phyloP scores from a whole-genome alignment of 805 yeast species.

The Yamadazyma akitaensis region DNA sequence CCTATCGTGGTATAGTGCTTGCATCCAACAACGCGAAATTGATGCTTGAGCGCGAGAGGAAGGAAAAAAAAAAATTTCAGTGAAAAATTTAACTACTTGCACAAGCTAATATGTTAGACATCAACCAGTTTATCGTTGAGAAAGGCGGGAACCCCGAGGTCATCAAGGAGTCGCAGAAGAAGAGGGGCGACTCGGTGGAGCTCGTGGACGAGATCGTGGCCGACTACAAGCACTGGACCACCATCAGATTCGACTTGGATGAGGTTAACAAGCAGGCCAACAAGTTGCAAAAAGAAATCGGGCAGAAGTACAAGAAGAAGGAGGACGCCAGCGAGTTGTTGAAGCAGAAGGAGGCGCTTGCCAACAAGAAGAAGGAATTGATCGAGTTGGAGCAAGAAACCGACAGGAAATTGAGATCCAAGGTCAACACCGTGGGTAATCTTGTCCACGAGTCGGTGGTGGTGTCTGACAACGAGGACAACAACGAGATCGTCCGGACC shows the following conservation, averaged over 20 bases:
- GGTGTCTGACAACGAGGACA: constrained; percentile 81
- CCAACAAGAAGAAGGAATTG: constrained; percentile 64
- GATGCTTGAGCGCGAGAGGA: not conserved
- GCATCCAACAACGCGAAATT: constrained; percentile 32
- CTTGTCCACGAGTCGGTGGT: constrained; percentile 91
- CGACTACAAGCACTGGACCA: constrained; percentile 91
- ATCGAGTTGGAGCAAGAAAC: constrained; percentile 72
- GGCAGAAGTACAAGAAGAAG: constrained; percentile 87
- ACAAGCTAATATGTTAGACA: constrained; percentile 70
- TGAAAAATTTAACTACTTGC: not conserved
- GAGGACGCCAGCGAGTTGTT: constrained; percentile 88
- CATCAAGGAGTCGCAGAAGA: constrained; percentile 84
- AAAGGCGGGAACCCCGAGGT: constrained; percentile 95
- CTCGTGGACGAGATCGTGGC: constrained; percentile 91
- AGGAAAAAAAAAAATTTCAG: not conserved
- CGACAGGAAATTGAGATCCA: constrained; percentile 67
- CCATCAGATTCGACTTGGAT: constrained; percentile 76
- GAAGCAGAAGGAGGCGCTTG: constrained; percentile 73
- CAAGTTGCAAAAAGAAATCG: constrained; percentile 89
- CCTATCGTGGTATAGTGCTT: constrained; percentile 36
- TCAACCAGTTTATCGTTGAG: constrained; percentile 86
- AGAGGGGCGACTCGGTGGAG: constrained; percentile 93
- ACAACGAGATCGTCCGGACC: constrained; percentile 80
- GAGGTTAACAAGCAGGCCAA: constrained; percentile 85
- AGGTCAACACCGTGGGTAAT: constrained; percentile 91